Evolutionary conservation across 2,329 filamentous ascomycete genomes (phyloP).

Genomic region (Penicillium occitanis): DNA sequence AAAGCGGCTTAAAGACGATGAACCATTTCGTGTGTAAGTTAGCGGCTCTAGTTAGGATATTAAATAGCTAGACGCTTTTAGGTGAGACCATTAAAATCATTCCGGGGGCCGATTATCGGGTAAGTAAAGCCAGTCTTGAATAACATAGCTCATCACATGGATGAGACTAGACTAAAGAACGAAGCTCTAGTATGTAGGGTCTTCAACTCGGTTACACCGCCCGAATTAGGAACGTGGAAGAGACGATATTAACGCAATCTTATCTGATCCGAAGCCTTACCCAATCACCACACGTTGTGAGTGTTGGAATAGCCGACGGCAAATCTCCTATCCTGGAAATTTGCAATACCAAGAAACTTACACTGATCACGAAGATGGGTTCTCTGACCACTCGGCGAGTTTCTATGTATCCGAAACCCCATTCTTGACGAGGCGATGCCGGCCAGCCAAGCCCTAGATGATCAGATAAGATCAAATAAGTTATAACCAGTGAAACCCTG

Average conservation of each 20-base stretch:
- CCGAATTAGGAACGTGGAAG: not conserved
- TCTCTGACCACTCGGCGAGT: not conserved
- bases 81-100: too few species aligned
- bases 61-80: too few species aligned
- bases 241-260: not conserved
- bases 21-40: too few species aligned
- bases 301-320: not conserved
- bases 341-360: not conserved
- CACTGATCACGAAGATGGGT: too few species aligned
- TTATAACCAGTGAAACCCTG: too few species aligned
- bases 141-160: too few species aligned
- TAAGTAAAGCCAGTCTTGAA: too few species aligned
- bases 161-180: not conserved
- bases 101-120: too few species aligned
- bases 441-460: not conserved
- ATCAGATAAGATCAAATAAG: not conserved
- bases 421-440: not conserved
- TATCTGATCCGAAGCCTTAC: not conserved
- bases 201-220: not conserved
- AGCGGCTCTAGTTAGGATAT: too few species aligned
- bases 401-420: not conserved
- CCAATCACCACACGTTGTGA: not conserved
- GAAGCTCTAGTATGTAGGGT: not conserved
- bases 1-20: too few species aligned
- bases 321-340: not conserved